A percentile compares a stretch with the other conserved stretches of the same genome.
Evolutionary conservation across 345 rosid genomes (phyloP).

Genomic region (Linum usitatissimum): DNA sequence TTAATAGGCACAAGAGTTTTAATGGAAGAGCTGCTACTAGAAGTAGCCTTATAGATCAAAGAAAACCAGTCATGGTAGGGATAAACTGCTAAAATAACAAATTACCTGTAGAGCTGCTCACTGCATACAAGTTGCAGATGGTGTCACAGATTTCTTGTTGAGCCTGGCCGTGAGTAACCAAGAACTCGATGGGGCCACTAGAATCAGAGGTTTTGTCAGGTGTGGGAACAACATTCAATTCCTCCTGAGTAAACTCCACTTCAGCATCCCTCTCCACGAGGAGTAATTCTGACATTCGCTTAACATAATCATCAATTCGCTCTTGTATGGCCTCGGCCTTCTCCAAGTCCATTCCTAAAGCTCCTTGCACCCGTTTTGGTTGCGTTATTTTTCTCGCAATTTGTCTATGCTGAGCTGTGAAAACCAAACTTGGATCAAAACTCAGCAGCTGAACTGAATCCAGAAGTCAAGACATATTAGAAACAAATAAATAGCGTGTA

Average conservation of each 20-base stretch:
- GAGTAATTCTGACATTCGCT: conserved; percentile 71
- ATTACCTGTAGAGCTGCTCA: conserved; percentile 77
- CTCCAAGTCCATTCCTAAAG: conserved; percentile 64
- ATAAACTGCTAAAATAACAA: conserved; percentile 1
- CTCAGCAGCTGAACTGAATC: conserved; percentile 7
- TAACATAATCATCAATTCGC: conserved; percentile 64
- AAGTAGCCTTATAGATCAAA: conserved; percentile 2
- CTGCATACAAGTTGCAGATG: conserved; percentile 79
- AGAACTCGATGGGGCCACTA: conserved; percentile 75
- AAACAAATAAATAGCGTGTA: not conserved
- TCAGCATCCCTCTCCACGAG: conserved; percentile 85
- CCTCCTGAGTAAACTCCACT: conserved; percentile 90
- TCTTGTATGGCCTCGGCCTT: conserved; percentile 63
- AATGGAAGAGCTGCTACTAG: not conserved
- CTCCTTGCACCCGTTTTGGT: conserved; percentile 64
- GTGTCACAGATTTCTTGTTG: conserved; percentile 97
- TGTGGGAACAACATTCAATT: conserved; percentile 73
- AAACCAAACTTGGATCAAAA: conserved; percentile 21
- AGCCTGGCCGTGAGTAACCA: conserved; percentile 87
- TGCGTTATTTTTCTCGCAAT: conserved; percentile 59
- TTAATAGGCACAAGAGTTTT: not conserved
- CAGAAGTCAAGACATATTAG: conserved; percentile 1
- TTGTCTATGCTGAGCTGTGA: conserved; percentile 83
- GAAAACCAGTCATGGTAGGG: conserved; percentile 11
- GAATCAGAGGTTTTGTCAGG: conserved; percentile 61